phyloP scores from a whole-genome alignment of 139 green algal genomes.

The Chlorella sp. region DNA sequence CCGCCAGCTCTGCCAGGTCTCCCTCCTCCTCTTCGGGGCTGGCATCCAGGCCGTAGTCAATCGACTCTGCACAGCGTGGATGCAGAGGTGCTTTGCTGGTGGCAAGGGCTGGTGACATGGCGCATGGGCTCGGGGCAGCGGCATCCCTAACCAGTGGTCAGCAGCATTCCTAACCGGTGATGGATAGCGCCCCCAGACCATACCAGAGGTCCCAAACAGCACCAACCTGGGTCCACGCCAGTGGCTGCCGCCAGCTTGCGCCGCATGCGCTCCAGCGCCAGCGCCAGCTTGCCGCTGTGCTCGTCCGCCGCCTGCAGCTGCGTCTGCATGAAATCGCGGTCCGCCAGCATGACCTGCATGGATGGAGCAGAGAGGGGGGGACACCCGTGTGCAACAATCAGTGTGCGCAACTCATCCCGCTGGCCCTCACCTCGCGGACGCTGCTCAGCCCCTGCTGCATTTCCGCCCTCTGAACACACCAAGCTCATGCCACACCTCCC shows the following conservation, averaged over 20 bases:
- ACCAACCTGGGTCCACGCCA: neutral
- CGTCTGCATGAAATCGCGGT: conserved; percentile 59
- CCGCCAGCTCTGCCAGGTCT: conserved; percentile 1
- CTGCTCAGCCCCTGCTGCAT: too few relatives aligned
- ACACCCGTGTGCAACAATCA: too few relatives aligned
- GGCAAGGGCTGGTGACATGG: too few relatives aligned
- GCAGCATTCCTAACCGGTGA: too few relatives aligned
- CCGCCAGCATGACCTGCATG: conserved; percentile 56
- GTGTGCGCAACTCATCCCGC: too few relatives aligned
- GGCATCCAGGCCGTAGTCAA: conserved; percentile 22
- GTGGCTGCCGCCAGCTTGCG: conserved; percentile 44
- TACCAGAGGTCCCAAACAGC: neutral
- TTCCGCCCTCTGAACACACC: too few relatives aligned
- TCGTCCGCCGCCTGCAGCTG: conserved; percentile 47
- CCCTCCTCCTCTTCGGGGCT: neutral
- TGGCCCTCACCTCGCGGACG: too few relatives aligned
- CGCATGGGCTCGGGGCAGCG: too few relatives aligned
- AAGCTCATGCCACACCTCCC: too few relatives aligned
- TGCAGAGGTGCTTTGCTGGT: too few relatives aligned
- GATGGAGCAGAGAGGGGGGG: neutral
- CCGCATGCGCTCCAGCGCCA: conserved; percentile 50
- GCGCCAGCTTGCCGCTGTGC: conserved; percentile 34
- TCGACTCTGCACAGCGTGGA: neutral
- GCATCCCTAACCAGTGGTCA: too few relatives aligned
- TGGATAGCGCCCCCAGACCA: neutral